A percentile compares a stretch with the other conserved stretches of the same genome.
These are phyloP conservation scores for Pyropia yezoensis DNA, from an alignment of 23 red algal genomes.

Conservation along the genomic window DNA sequence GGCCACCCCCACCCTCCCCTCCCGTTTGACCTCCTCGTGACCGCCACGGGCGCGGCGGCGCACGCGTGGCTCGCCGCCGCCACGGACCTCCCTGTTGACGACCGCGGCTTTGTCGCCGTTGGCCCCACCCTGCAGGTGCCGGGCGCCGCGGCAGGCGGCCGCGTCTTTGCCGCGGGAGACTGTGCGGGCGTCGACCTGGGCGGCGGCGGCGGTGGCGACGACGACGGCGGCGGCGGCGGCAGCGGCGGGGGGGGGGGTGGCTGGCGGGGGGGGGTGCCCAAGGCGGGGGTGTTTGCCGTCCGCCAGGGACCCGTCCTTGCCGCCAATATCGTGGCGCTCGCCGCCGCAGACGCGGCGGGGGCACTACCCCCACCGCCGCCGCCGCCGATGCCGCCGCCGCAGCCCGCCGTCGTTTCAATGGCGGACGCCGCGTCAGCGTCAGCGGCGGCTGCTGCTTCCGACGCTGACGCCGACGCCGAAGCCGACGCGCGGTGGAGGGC, in stretches of 20 bases:
- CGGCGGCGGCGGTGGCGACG: not conserved
- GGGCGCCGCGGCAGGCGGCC: not conserved
- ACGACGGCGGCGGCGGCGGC: too few relatives aligned
- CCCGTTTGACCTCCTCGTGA: slow-evolving; percentile 26
- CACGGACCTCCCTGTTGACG: slow-evolving; percentile 14
- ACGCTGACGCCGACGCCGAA: not conserved
- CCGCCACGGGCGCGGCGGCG: slow-evolving; percentile 53
- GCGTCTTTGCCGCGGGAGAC: slow-evolving; percentile 74
- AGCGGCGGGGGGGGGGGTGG: not conserved
- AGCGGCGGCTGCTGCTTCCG: too few relatives aligned
- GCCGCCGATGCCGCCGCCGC: too few relatives aligned
- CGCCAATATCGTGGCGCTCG: slow-evolving; percentile 24
- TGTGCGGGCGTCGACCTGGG: slow-evolving; percentile 38
- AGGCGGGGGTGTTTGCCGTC: slow-evolving; percentile 86
- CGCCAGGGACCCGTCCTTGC: slow-evolving; percentile 51
- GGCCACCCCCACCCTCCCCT: not conserved
- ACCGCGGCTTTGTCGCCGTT: slow-evolving; percentile 52
- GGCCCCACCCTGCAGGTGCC: slow-evolving; percentile 6
- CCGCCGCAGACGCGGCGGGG: too few relatives aligned
- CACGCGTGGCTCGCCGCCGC: slow-evolving; percentile 7
- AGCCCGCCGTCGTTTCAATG: too few relatives aligned
- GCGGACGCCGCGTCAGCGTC: too few relatives aligned
- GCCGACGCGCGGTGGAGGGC: not conserved
- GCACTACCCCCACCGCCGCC: too few relatives aligned
- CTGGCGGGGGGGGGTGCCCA: slow-evolving; percentile 27